Percentiles rank a stretch among this genome's conserved stretches.
Evolutionary conservation across 2,329 filamentous ascomycete species (phyloP).

Genomic region (Sphaerulina vaccinii): DNA sequence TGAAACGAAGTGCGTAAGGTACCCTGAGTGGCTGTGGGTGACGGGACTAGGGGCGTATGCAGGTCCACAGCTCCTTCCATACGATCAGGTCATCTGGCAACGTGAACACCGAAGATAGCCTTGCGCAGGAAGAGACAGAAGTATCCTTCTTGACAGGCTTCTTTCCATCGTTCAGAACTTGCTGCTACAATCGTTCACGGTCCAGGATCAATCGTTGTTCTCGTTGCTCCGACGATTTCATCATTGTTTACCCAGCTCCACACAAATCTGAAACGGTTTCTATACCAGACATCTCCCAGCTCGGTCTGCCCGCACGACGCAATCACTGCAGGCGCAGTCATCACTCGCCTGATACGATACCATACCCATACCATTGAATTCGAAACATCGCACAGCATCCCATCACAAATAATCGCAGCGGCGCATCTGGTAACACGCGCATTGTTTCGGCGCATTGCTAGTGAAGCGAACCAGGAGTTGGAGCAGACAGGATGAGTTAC

Average conservation of each 20-base stretch:
- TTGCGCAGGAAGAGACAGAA: too few relatives aligned
- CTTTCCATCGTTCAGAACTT: too few relatives aligned
- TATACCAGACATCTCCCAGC: conserved; percentile 3
- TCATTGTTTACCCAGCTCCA: conserved; percentile 5
- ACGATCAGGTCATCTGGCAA: too few relatives aligned
- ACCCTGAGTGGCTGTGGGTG: conserved; percentile 12
- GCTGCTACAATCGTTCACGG: too few relatives aligned
- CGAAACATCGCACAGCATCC: background rate
- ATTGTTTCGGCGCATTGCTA: conserved; percentile 6
- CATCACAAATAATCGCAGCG: background rate
- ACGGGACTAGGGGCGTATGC: too few relatives aligned
- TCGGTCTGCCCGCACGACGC: conserved; percentile 14
- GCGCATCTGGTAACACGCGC: conserved; percentile 7
- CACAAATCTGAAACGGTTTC: background rate
- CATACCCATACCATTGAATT: background rate
- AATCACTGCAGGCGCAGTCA: conserved; percentile 18
- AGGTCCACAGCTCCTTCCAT: too few relatives aligned
- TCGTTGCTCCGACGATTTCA: conserved; percentile 10
- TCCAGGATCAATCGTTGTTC: too few relatives aligned
- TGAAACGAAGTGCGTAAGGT: conserved; percentile 3
- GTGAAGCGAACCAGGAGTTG: background rate
- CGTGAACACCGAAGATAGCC: too few relatives aligned
- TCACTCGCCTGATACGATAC: background rate
- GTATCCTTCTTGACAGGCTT: too few relatives aligned
- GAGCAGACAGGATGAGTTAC: conserved; percentile 25